A percentile compares a stretch with the other conserved stretches of the same genome.
These are phyloP conservation scores for Selenicereus undatus DNA, from an alignment of 148 eudicot genomes.

Conservation along the genomic window DNA sequence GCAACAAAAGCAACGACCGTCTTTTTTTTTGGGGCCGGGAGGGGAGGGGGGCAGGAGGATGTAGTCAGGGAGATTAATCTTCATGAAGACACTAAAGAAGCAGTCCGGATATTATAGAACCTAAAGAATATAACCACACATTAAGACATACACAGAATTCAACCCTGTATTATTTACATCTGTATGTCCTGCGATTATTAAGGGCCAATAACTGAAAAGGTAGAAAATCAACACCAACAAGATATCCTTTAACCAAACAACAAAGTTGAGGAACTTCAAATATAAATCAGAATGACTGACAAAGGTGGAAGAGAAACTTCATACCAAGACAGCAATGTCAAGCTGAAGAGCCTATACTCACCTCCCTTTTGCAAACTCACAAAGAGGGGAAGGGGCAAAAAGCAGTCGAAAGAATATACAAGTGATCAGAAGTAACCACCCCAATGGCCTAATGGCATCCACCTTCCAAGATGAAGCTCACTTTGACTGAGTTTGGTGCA, in stretches of 20 bases:
- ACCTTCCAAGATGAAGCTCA: not conserved
- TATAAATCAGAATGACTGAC: not conserved
- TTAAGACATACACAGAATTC: too few species aligned
- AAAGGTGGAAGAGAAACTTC: not conserved
- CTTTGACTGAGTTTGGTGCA: too few species aligned
- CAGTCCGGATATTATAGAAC: too few species aligned
- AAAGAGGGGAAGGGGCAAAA: not conserved
- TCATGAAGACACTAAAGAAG: not conserved
- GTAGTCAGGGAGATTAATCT: not conserved
- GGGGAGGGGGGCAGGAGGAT: not conserved
- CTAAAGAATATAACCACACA: too few species aligned
- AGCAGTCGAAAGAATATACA: too few species aligned
- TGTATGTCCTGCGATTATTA: not conserved
- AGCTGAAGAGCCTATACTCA: not conserved
- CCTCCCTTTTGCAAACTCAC: not conserved
- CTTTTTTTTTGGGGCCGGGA: not conserved
- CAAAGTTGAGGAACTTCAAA: not conserved
- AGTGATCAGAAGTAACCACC: not conserved
- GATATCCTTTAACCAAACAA: too few species aligned
- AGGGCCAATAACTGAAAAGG: not conserved
- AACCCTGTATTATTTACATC: not conserved
- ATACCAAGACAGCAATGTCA: not conserved
- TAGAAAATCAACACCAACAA: not conserved
- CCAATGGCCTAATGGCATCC: not conserved
- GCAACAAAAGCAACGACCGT: not conserved